phyloP scores from a whole-genome alignment of 106 monocot genomes.

The Narthecium ossifragum region DNA sequence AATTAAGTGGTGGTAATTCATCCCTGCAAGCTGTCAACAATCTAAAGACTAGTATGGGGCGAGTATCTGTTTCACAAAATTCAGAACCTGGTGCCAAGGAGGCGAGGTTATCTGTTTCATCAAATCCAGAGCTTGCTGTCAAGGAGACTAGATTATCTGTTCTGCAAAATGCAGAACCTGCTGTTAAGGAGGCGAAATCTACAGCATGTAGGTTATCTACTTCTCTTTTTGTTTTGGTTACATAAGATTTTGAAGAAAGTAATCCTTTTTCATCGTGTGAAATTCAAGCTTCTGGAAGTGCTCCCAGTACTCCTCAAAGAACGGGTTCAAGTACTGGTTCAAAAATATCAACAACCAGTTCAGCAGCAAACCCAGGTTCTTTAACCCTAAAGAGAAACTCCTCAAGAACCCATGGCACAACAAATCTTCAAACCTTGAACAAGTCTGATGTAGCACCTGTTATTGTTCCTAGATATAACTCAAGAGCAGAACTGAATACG shows the following conservation, averaged over 20 bases:
- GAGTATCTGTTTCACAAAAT: conserved; percentile 70
- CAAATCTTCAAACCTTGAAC: conserved; percentile 30
- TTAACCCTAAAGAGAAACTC: conserved; percentile 53
- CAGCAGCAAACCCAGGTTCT: conserved; percentile 19
- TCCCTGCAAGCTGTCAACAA: conserved; percentile 51
- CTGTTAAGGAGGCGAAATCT: conserved; percentile 59
- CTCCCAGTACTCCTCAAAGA: conserved; percentile 69
- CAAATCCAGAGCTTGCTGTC: background rate
- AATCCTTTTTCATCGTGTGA: conserved; percentile 6
- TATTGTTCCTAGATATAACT: conserved; percentile 65
- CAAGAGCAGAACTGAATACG: conserved; percentile 32
- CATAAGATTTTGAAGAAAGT: background rate
- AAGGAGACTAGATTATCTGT: conserved; percentile 36
- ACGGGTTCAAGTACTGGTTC: conserved; percentile 24
- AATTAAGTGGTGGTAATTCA: conserved; percentile 29
- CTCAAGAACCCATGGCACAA: conserved; percentile 36
- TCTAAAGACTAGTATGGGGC: conserved; percentile 63
- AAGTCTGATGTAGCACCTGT: conserved; percentile 54
- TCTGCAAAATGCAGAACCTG: conserved; percentile 63
- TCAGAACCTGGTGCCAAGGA: conserved; percentile 57
- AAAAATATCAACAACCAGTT: conserved; percentile 30
- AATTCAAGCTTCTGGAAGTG: conserved; percentile 50
- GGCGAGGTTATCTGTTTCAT: conserved; percentile 22
- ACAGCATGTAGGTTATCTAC: conserved; percentile 42
- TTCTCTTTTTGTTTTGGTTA: background rate